A percentile compares a stretch with the other conserved stretches of the same genome.
Conservation (phyloP, 225 moss, liverwort and hornwort species). For the Thuidium tamariscinum region DNA sequence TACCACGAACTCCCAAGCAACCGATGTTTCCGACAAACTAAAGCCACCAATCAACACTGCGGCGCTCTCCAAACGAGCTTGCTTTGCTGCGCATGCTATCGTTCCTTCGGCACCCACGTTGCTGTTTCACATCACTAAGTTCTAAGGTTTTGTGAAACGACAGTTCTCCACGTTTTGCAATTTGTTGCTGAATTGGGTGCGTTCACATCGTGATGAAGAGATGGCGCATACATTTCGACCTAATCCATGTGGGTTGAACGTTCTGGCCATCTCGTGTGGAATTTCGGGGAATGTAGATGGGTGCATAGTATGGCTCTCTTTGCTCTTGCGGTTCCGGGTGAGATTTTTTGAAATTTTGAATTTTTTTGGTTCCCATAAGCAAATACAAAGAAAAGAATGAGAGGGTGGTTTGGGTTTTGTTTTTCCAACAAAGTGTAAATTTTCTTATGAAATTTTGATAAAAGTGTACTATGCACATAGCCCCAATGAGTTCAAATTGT, state of each 20-base stretch:
- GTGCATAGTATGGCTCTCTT: background rate
- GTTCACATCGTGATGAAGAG: background rate
- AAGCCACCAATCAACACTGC: background rate
- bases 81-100: background rate
- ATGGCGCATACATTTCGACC: background rate
- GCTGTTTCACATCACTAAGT: background rate
- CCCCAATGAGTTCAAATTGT: background rate
- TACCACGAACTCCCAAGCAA: background rate
- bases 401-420: accelerated
- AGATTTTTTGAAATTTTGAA: background rate
- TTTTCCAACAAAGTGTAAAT: background rate
- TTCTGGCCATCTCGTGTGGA: background rate
- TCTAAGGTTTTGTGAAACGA: background rate
- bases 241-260: background rate
- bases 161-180: background rate
- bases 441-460: background rate
- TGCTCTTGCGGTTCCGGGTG: background rate
- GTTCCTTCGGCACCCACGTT: background rate
- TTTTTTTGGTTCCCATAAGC: no score
- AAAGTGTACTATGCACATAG: background rate
- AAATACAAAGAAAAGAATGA: background rate
- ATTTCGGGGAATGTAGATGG: background rate
- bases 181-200: background rate
- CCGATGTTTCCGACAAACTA: background rate
- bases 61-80: background rate